Base-by-base conservation (phyloP, 2,329 filamentous ascomycete genomes). In the Aspergillus ruber region DNA sequence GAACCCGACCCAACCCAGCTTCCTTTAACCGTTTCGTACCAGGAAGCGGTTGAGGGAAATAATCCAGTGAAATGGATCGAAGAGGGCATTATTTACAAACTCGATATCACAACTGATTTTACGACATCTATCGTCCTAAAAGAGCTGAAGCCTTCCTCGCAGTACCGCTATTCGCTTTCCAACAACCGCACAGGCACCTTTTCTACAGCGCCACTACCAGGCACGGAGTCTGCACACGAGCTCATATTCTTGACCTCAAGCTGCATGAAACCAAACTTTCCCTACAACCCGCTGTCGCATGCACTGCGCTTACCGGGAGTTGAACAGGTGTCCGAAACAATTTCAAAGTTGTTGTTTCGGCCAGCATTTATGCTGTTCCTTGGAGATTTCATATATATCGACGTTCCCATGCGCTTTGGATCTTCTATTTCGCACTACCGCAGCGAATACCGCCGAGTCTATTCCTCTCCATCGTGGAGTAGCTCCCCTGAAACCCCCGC, bases 241-340 rank as follows among this genome's bases (percentile, higher is more conserved):
- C 91, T 95, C 58, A 95, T 88, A 0, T 98, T 98, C 64, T 71
- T 97, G 6, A 89, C 90, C 3, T 93, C 89, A 0, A 95, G 89
- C 38, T 98, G 93, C 68, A 89, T 97, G 60, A 88, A 96, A 58
- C 85, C 86, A 9, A 85, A 89, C 15, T 89, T 97, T 47, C 93
- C 93, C 0, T 98, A 98, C 68, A 87, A 80, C 39, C 86, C 88
- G 0, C 68, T 90, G n/a, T 81, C 88, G 35, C 88, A 96, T 62
- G 82, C 91, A 0, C 76, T 97, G 2, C 79, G 85, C 9, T 86
- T 96, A 41, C 85, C 85, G 0, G 93, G 93, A 1, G 80, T 96
- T 60, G 82, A 80, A 45, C 77, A 89, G 56, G 77, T 98, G 46
- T 85, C 88, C 1, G 76, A 80, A n/a, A 79, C 84, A 40, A 73